Conservation (phyloP, 176 grass and related monocot species). For the Tillandsia leiboldiana region DNA sequence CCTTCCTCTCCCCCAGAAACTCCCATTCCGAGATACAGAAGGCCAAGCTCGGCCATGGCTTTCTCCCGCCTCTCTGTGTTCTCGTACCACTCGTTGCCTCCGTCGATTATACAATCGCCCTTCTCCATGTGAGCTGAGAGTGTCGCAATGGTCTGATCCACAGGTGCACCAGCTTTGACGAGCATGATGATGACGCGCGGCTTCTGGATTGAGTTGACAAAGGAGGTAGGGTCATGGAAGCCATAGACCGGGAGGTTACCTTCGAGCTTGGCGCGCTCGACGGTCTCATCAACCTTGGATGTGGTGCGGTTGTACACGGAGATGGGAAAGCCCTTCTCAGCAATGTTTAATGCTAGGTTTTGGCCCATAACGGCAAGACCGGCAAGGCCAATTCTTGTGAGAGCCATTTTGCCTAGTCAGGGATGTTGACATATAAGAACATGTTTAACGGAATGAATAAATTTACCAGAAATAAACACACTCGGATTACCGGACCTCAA, state of each 20-base stretch:
- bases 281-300: slow-evolving; percentile 75
- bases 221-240: slow-evolving; percentile 53
- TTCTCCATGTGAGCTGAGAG: slow-evolving; percentile 58
- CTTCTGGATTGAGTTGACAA: slow-evolving; percentile 75
- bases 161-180: slow-evolving; percentile 71
- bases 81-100: slow-evolving; percentile 85
- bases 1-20: slow-evolving; percentile 79
- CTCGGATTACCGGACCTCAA: background rate
- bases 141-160: slow-evolving; percentile 70
- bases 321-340: slow-evolving; percentile 79
- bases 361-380: slow-evolving; percentile 77
- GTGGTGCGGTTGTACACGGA: slow-evolving; percentile 79
- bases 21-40: slow-evolving; percentile 77
- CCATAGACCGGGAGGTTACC: slow-evolving; percentile 65
- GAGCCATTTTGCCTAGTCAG: slow-evolving; percentile 27
- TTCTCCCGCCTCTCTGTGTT: slow-evolving; percentile 91
- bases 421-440: background rate
- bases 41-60: slow-evolving; percentile 51
- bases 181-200: slow-evolving; percentile 72
- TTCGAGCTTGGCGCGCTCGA: slow-evolving; percentile 45
- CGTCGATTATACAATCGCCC: slow-evolving; percentile 70
- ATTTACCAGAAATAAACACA: background rate
- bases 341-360: slow-evolving; percentile 75
- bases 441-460: background rate
- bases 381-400: slow-evolving; percentile 54